Evolutionary conservation across 140 eudicot genomes (phyloP).

Genomic region (Bidens hawaiensis): DNA sequence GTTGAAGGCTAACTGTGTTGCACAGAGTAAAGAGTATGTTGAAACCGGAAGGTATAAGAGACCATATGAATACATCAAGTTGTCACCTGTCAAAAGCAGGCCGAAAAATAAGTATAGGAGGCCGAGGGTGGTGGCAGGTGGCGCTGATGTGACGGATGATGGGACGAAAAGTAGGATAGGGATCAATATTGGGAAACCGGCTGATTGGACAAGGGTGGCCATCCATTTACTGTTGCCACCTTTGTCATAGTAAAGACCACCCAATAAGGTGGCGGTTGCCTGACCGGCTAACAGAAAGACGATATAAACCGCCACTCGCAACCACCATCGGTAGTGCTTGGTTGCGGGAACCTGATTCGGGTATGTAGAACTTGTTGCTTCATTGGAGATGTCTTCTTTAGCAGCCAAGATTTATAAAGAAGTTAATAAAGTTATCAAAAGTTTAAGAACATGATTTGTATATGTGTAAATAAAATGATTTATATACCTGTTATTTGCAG

Average conservation of each 20-base stretch:
- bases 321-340: conserved; percentile 52
- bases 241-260: conserved; percentile 54
- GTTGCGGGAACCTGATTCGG: background rate
- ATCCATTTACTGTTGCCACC: conserved; percentile 65
- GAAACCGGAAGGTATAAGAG: conserved; percentile 66
- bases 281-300: conserved; percentile 50
- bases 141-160: conserved; percentile 24
- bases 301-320: conserved; percentile 38
- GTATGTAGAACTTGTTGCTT: conserved; percentile 9
- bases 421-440: background rate
- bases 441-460: background rate
- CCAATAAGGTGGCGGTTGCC: conserved; percentile 56
- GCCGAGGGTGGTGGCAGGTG: conserved; percentile 22
- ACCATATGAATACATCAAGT: conserved; percentile 54
- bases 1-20: conserved; percentile 59
- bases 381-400: conserved; percentile 14
- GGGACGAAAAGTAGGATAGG: conserved; percentile 33
- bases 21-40: conserved; percentile 51
- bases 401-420: background rate
- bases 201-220: conserved; percentile 59
- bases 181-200: conserved; percentile 53
- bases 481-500: conserved; percentile 27
- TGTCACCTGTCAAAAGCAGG: conserved; percentile 42
- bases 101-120: conserved; percentile 47
- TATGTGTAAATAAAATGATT: background rate